A percentile compares a stretch with the other conserved stretches of the same genome.
Conservation (phyloP, 495 filamentous ascomycete species). For the Tuber calosporum region DNA sequence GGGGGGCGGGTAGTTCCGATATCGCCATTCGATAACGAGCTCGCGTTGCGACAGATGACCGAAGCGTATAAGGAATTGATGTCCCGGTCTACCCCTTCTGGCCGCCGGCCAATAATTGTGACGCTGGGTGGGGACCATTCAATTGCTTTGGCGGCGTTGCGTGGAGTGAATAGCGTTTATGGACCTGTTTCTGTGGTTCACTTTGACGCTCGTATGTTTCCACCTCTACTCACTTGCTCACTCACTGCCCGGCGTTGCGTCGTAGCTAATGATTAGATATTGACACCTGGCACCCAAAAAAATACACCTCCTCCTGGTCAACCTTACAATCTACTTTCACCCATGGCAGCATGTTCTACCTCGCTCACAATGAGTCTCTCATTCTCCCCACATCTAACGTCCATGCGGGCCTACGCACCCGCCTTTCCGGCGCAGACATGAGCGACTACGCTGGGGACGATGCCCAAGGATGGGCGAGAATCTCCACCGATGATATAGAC, state of each 20-base stretch:
- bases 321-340: conserved; percentile 65
- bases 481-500: conserved; percentile 65
- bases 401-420: conserved; percentile 69
- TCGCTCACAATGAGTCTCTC: conserved; percentile 66
- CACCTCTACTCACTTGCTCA: neutral
- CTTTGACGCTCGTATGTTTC: conserved; percentile 58
- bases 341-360: conserved; percentile 81
- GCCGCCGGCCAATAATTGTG: conserved; percentile 58
- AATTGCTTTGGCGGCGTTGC: conserved; percentile 66
- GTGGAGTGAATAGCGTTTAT: conserved; percentile 64
- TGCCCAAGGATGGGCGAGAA: conserved; percentile 57
- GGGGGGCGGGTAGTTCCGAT: conserved; percentile 50
- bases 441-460: conserved; percentile 62
- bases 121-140: conserved; percentile 77
- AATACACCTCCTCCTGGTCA: conserved; percentile 67
- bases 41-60: conserved; percentile 70
- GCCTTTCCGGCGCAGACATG: conserved; percentile 58
- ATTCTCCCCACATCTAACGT: conserved; percentile 52
- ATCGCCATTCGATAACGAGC: conserved; percentile 67
- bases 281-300: conserved; percentile 77
- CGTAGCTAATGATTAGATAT: conserved; percentile 44
- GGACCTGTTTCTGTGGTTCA: conserved; percentile 71
- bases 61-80: conserved; percentile 63
- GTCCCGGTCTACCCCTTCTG: conserved; percentile 48
- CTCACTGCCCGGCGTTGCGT: neutral